Evolutionary conservation across 208 protist species (phyloP).

Genomic region (Trypanosomatidae sp.): DNA sequence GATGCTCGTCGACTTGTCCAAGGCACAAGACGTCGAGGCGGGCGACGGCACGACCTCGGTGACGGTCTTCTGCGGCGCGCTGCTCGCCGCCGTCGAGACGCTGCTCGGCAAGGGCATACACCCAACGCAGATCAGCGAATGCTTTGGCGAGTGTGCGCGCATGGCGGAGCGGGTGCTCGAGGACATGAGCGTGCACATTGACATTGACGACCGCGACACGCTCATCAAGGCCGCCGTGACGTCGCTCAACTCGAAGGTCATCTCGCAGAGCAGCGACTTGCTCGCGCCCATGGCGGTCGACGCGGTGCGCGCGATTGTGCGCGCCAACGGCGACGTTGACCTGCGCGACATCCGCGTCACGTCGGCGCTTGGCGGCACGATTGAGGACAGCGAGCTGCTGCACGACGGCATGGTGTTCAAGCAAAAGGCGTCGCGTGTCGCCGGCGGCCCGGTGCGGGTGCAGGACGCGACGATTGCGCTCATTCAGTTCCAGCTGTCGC

Average conservation of each 20-base stretch:
- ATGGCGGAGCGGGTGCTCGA: slow-evolving; percentile 90
- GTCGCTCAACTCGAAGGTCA: slow-evolving; percentile 98
- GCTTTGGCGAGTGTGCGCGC: slow-evolving; percentile 81
- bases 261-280: slow-evolving; percentile 93
- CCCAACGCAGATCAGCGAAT: slow-evolving; percentile 92
- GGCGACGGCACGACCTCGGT: slow-evolving; percentile 99
- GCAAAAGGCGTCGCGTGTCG: slow-evolving; percentile 83
- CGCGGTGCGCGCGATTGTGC: slow-evolving; percentile 87
- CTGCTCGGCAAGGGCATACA: slow-evolving; percentile 97
- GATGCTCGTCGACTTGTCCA: slow-evolving; percentile 98
- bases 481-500: slow-evolving; percentile 98
- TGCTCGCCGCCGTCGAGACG: slow-evolving; percentile 86
- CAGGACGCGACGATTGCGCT: slow-evolving; percentile 98
- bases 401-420: slow-evolving; percentile 90
- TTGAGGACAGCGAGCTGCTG: slow-evolving; percentile 98
- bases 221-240: slow-evolving; percentile 95
- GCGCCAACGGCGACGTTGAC: slow-evolving; percentile 92
- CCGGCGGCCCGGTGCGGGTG: slow-evolving; percentile 87
- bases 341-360: slow-evolving; percentile 94
- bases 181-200: slow-evolving; percentile 89
- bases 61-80: slow-evolving; percentile 94
- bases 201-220: slow-evolving; percentile 87
- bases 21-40: slow-evolving; percentile 98
- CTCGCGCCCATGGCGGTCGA: slow-evolving; percentile 99
- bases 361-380: slow-evolving; percentile 89